Percentiles rank a stretch among this genome's conserved stretches.
phyloP scores from a whole-genome alignment of 305 asterid species.

The Solanum chacoense region DNA sequence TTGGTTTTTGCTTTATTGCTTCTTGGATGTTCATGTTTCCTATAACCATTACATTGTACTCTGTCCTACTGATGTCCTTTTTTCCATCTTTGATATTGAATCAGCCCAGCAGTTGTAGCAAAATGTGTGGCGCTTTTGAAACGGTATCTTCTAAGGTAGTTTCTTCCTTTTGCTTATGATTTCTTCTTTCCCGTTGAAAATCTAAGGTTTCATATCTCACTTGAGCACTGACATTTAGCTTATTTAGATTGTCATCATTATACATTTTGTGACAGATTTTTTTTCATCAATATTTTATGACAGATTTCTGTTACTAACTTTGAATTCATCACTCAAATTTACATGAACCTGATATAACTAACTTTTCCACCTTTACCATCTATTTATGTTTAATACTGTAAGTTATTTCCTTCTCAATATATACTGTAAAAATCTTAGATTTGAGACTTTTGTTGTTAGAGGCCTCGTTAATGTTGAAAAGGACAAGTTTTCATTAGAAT shows the following conservation, averaged over 20 bases:
- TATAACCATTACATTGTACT: background rate
- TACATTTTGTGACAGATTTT: background rate
- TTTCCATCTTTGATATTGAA: conserved; percentile 1
- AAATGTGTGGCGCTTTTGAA: conserved; percentile 90
- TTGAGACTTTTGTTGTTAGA: background rate
- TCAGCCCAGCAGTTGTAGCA: conserved; percentile 98
- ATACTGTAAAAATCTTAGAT: background rate
- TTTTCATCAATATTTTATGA: background rate
- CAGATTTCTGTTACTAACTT: background rate
- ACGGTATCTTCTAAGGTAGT: conserved; percentile 83
- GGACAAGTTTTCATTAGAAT: background rate
- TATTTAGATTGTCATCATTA: background rate
- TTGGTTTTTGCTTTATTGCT: background rate
- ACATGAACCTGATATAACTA: background rate
- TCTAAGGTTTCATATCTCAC: background rate
- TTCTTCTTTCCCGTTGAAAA: background rate
- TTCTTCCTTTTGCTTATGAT: conserved; percentile 9
- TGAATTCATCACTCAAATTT: background rate
- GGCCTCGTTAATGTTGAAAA: background rate
- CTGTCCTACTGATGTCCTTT: conserved; percentile 12
- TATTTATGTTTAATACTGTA: background rate
- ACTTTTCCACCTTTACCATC: background rate
- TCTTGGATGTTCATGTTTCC: background rate
- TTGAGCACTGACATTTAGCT: background rate
- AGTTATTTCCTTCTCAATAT: background rate